Evolutionary conservation across 2,329 filamentous ascomycete species (phyloP), one percentile per base, ranked within the genome.

Genomic region (Ilyonectria sp.): DNA sequence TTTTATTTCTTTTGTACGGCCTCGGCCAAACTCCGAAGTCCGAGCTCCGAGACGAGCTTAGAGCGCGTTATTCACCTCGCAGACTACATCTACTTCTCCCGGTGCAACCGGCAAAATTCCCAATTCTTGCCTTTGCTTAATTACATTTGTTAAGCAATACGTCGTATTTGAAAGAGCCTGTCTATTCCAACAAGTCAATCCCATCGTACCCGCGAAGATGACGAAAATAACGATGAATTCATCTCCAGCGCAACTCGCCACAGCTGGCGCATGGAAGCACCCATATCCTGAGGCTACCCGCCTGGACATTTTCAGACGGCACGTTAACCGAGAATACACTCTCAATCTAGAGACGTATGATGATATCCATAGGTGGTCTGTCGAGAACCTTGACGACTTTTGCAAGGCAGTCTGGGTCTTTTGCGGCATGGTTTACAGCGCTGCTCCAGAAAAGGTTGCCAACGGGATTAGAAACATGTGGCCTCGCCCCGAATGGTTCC

Each of bases 341-440:
- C 15, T 44, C 17, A n/a, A 44, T 17, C 40, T 44, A 19, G 17
- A n/a, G 40, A 44, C 40, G 15, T 44, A 44, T n/a, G 40, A 44
- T 5, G 15, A 44, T n/a, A 17, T 44, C 2, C 40, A 44, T 8
- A 19, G 3, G 17, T 44, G 40, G 40, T 44, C 40, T 8, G 40
- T 44, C 6, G 40, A 44, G 17, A 44, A 44, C 8, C 40, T 44
- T 9, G 40, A 44, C 4, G 40, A 17, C 40, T 44, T 44, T 19
- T 44, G 40, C 40, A 44, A n/a, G 40, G n/a, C 15, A 8, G 17
- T 44, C n/a, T 44, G 40, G 40, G 40, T n/a, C 8, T 44, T 44
- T n/a, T 44, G 40, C 40, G 40, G 40, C 17, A 44, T 44, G 40
- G 40, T 44, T n/a, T 44, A 44, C 40, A 44, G 40, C 40, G 40